These are phyloP conservation scores for Isochrysis galbana DNA, from an alignment of 78 protist genomes.

Conservation along the genomic window DNA sequence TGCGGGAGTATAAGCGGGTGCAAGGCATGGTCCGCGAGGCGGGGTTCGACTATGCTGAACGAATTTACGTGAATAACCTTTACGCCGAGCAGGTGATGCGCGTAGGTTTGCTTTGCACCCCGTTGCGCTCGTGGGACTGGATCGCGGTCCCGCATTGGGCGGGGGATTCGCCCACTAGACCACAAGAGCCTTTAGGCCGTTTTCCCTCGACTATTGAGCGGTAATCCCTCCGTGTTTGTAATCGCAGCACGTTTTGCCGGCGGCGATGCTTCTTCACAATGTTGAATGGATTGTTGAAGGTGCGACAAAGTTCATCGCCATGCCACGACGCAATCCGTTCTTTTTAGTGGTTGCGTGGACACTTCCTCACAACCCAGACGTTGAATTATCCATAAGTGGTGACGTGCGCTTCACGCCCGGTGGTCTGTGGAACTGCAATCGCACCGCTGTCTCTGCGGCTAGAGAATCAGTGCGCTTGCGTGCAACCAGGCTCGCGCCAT, in stretches of 20 bases:
- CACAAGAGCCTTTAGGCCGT: no score
- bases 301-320: not conserved
- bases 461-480: not conserved
- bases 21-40: not conserved
- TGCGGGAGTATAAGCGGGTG: not conserved
- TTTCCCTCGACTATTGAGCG: no score
- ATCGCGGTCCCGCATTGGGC: no score
- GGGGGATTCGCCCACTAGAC: no score
- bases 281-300: slow-evolving; percentile 1
- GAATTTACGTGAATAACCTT: slow-evolving; percentile 3
- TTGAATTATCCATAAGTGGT: not conserved
- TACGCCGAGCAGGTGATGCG: not conserved
- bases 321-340: not conserved
- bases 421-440: not conserved
- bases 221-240: not conserved
- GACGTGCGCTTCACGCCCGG: not conserved
- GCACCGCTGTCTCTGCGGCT: not conserved
- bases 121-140: no score
- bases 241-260: not conserved
- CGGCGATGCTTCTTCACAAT: slow-evolving; percentile 4
- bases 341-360: not conserved
- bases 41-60: not conserved
- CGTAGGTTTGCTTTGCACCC: no score
- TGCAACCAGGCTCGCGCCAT: not conserved
- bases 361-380: slow-evolving; percentile 3